phyloP scores from a whole-genome alignment of 805 yeast species.

The Candida nonsorbophila region DNA sequence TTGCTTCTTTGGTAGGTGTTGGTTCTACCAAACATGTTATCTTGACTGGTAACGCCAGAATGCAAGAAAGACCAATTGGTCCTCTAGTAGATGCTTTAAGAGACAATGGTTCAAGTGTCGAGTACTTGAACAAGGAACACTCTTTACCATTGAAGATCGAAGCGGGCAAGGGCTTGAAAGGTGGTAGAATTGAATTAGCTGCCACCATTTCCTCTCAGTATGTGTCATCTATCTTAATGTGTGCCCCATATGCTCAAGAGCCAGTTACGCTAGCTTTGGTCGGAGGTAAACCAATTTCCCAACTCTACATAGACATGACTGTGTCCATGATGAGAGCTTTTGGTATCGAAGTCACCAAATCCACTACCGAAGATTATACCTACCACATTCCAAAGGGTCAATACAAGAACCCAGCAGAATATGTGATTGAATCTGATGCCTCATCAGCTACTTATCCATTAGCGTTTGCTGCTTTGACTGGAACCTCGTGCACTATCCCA shows the following conservation, averaged over 20 bases:
- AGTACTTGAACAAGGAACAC: constrained; percentile 70
- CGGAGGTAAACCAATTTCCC: constrained; percentile 97
- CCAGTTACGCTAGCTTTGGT: constrained; percentile 85
- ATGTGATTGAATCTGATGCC: constrained; percentile 93
- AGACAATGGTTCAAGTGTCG: constrained; percentile 70
- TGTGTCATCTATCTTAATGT: constrained; percentile 92
- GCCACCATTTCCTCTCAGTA: constrained; percentile 98
- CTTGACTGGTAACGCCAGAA: constrained; percentile 90
- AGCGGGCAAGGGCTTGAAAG: constrained; percentile 69
- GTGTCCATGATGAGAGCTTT: constrained; percentile 90
- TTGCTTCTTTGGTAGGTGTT: constrained; percentile 71
- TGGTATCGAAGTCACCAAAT: constrained; percentile 71
- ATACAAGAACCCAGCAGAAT: constrained; percentile 76
- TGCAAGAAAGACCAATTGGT: constrained; percentile 97
- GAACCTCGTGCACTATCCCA: constrained; percentile 88
- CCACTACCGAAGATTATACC: constrained; percentile 70
- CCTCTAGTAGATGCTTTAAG: constrained; percentile 90
- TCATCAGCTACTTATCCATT: constrained; percentile 96
- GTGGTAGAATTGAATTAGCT: constrained; percentile 89
- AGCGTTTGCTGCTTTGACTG: constrained; percentile 96
- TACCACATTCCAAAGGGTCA: constrained; percentile 85
- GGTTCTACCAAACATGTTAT: constrained; percentile 44
- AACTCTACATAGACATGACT: constrained; percentile 95
- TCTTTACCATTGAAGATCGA: constrained; percentile 75
- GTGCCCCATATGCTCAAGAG: constrained; percentile 90